Evolutionary conservation across 768 basidiomycete species (phyloP).

Genomic region (Pleurotus tuoliensis): DNA sequence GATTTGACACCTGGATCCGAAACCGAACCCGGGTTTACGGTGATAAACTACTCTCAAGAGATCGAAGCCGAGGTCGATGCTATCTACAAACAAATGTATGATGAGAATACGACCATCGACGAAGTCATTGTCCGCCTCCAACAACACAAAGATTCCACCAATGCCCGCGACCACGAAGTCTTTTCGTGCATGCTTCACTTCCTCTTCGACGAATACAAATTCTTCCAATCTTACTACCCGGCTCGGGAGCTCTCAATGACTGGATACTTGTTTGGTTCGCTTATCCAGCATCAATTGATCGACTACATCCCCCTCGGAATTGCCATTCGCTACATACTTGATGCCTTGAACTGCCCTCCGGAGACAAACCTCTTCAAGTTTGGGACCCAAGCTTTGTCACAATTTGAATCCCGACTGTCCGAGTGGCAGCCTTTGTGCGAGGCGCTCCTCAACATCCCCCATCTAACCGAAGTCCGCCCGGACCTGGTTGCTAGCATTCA

Average conservation of each 20-base stretch:
- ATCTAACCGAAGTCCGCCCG: constrained; percentile 81
- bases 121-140: constrained; percentile 89
- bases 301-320: constrained; percentile 94
- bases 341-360: constrained; percentile 86
- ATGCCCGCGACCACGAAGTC: constrained; percentile 86
- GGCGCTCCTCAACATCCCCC: constrained; percentile 81
- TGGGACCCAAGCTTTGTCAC: constrained; percentile 83
- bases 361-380: constrained; percentile 95
- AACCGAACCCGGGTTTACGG: constrained; percentile 85
- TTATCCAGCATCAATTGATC: constrained; percentile 91
- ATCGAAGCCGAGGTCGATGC: constrained; percentile 91
- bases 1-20: constrained; percentile 84
- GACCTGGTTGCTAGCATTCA: constrained; percentile 73
- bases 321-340: constrained; percentile 93
- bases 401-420: constrained; percentile 81
- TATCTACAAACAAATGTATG: constrained; percentile 98
- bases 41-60: constrained; percentile 83
- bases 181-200: constrained; percentile 99
- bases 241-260: constrained; percentile 93
- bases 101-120: constrained; percentile 90
- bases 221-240: constrained; percentile 96
- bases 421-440: constrained; percentile 95
- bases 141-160: constrained; percentile 77
- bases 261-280: constrained; percentile 91
- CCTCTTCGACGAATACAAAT: constrained; percentile 99